Base-by-base conservation (phyloP, 306 rosid genomes). In the Notholithocarpus densiflorus region DNA sequence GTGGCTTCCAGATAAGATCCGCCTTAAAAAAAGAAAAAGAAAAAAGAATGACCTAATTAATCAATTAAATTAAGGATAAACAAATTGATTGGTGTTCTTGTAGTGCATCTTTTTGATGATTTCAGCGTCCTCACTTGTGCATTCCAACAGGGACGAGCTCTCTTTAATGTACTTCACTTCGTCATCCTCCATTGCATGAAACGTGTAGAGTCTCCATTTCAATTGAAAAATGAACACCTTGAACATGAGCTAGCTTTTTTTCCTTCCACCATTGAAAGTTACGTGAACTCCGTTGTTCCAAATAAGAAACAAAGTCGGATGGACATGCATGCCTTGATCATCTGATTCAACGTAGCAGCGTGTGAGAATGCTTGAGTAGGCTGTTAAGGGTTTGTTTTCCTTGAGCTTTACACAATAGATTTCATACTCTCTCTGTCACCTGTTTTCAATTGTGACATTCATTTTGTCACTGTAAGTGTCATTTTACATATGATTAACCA, bases 371-470 rank as follows among this genome's bases (percentile, higher is more conserved):
- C 89, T 82, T 90, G 60, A 94, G 70, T 32, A 94, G 12, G 53
- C 77, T 88, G 79, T 78, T 82, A 3, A 94, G 80, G 73, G 89
- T 86, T 82, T 82, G 94, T 61, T 82, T 88, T 74, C 91, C 91
- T 62, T 87, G 92, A 23, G 92, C 89, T 79, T 86, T 92, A 80
- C 86, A 85, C 85, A 88, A 56, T 5, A 90, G 68, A 4, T 88
- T 89, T 85, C 87, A 88, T 84, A 92, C 87, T 55, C 82, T 81
- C 65, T 88, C 93, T 1, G 94, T 85, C 92, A 90, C 80, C 98
- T 94, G 88, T 69, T 18, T 82, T 75, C 45, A 40, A 9, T 40
- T 75, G 18, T 61, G 43, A 65, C 21, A 37, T 40, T 69, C 76
- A 55, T 26, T 21, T 40, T 40, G 45, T 40, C 45, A 40, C 74